phyloP scores from a whole-genome alignment of 2,329 filamentous ascomycete species.

The Macroventuria anomochaeta region DNA sequence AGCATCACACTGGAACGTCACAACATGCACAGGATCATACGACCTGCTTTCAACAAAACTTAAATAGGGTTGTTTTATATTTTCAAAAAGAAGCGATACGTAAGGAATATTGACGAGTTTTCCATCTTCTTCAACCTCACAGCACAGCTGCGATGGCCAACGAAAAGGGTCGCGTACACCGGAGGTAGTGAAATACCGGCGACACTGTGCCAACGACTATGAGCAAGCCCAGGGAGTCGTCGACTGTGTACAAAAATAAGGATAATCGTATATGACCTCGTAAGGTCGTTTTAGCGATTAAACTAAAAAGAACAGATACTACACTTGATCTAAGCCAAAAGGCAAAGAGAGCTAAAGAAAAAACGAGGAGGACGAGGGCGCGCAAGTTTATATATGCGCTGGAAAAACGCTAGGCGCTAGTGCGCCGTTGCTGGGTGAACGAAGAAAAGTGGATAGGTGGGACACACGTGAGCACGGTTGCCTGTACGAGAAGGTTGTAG shows the following conservation, averaged over 20 bases:
- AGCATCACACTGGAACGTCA: too few species aligned
- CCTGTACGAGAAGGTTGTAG: background rate
- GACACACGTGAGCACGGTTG: background rate
- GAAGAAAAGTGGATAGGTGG: background rate
- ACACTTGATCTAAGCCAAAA: slow-evolving; percentile 20
- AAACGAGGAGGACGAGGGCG: slow-evolving; percentile 8
- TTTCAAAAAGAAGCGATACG: too few species aligned
- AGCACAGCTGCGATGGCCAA: background rate
- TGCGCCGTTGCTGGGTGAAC: background rate
- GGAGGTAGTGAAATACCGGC: slow-evolving; percentile 13
- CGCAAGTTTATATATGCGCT: slow-evolving; percentile 6
- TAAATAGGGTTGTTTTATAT: too few species aligned
- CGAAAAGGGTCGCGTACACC: slow-evolving; percentile 10
- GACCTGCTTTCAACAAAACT: background rate
- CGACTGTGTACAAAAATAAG: slow-evolving; percentile 6
- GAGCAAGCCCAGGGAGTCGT: slow-evolving; percentile 18
- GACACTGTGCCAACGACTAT: slow-evolving; percentile 18
- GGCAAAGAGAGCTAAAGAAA: slow-evolving; percentile 21
- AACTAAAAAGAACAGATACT: slow-evolving; percentile 11
- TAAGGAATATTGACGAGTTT: background rate
- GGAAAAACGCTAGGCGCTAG: slow-evolving; percentile 2
- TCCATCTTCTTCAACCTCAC: background rate
- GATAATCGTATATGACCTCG: slow-evolving; percentile 3
- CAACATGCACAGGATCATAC: too few species aligned
- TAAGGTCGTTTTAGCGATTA: slow-evolving; percentile 9